Evolutionary conservation across 2,329 filamentous ascomycete species (phyloP), one percentile per base, ranked within the genome.

Genomic region (Cytospora piceicola): DNA sequence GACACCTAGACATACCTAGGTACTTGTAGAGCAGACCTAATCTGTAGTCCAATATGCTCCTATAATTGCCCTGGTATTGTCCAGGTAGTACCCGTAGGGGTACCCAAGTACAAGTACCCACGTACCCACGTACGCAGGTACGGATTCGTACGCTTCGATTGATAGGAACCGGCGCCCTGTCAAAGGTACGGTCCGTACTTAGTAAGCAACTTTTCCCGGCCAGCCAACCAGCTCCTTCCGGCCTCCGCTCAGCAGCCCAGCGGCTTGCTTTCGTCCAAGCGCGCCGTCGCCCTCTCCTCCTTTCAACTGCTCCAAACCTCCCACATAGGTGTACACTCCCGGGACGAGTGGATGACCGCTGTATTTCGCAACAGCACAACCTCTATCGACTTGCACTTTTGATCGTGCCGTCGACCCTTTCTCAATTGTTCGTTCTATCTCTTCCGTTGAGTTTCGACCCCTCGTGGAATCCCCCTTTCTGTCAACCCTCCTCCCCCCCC

Each of bases 361-460:
- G 56, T 34, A 56, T 42, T 42, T 63, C 59, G 55, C 56, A 55
- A 63, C 63, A 34, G 62, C 63, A 36, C 58, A 51, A 42, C 51
- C 66, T 60, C 55, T 42, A 36, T 36, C 32, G 59, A 61, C 59
- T 63, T 55, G 63, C 59, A 55, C 57, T 29, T 65, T 62, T 61
- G 57, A 52, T 66, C 46, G 63, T 55, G 63, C 52, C 60, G 67
- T 64, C 58, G 58, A 49, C 57, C 39, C 39, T 60, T 55, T 58
- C 55, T 46, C 52, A 65, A 69, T 70, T 70, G 70, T 71, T 71
- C 68, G 70, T 71, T 67, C 51, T 46, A 58, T 67, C 66, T 65
- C 64, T 70, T 64, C 68, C 58, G 64, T 68, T 68, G 60, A 67
- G 67, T 68, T 59, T 46, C 54, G 57, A 20, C 46, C 39, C 63